Conservation (phyloP, 78 protist species). For the Protostelium mycophagum region DNA sequence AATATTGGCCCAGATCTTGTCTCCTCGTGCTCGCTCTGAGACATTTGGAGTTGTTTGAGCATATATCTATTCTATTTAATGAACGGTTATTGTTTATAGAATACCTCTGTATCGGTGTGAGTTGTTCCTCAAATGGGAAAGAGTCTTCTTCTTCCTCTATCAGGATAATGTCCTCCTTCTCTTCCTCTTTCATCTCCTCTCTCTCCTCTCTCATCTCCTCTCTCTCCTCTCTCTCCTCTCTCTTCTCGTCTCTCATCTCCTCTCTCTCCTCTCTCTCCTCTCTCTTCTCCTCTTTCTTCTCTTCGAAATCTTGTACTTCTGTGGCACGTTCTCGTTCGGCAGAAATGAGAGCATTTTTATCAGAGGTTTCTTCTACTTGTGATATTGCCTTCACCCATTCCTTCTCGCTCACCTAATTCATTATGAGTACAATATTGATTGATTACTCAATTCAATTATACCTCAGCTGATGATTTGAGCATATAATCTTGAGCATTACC, state of each 20-base stretch:
- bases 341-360: conserved; percentile 21
- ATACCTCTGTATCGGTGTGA: conserved; percentile 1
- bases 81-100: not conserved
- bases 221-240: conserved; percentile 37
- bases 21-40: not conserved
- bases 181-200: conserved; percentile 43
- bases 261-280: conserved; percentile 49
- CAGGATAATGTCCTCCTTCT: conserved; percentile 22
- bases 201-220: conserved; percentile 30
- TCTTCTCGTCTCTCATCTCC: conserved; percentile 18
- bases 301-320: conserved; percentile 28
- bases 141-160: not conserved
- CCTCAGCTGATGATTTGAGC: not conserved
- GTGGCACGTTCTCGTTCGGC: conserved; percentile 39
- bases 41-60: not conserved
- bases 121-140: conserved; percentile 4
- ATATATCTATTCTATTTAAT: not conserved
- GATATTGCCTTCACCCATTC: conserved; percentile 46
- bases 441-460: not conserved
- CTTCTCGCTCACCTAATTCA: conserved; percentile 5
- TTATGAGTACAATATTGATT: not conserved
- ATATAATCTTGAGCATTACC: not conserved
- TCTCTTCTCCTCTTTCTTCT: conserved; percentile 20
- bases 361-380: conserved; percentile 41
- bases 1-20: not conserved